Base-by-base conservation (phyloP, 768 basidiomycete genomes). In the Lentinula lateritia region DNA sequence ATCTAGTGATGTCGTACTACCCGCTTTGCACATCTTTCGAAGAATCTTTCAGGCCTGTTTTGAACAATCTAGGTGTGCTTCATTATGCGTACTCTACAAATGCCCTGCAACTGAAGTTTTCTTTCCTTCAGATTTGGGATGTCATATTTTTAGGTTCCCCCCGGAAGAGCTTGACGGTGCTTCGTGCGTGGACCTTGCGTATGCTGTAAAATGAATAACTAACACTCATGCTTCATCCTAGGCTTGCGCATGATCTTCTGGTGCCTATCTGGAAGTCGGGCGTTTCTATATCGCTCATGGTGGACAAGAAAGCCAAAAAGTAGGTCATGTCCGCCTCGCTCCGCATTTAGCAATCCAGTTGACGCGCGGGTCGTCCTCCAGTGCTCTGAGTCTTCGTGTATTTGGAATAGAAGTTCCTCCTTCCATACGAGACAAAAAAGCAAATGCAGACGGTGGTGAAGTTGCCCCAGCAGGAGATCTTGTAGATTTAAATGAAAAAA, bases 271-370 rank as follows among this genome's bases (percentile, higher is more conserved):
- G 96, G 97, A 95, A 92, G 74, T 94, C 93, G 2, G 89, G 88
- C 62, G 85, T 87, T 12, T 96, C 94, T 0, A 71, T 96, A 57
- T 86, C 89, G 0, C 78, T 98, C 61, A 94, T 98, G 93, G 86
- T 97, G 58, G 95, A 98, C 75, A 99, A 98, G 74, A 91, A 91
- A 69, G 92, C 94, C 28, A 98, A 98, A 75, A 93, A 90, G 95
- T 93, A 48, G 10, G 78, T 71, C 41, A 36, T 38, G 9, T 16
- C 15, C 12, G 15, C 39, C n/a, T 8, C 18, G 4, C 9, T 34
- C 32, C n/a, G 20, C 7, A 6, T 12, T 55, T 10, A 13, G 5
- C n/a, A 63, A 41, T 28, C 41, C 48, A 10, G 45, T 55, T 38
- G 62, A 41, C 56, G 43, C 53, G 52, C 55, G 58, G 50, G 28